A percentile compares a stretch with the other conserved stretches of the same genome.
Evolutionary conservation across 768 basidiomycete species (phyloP).

Genomic region (Lentinula guzmanii): DNA sequence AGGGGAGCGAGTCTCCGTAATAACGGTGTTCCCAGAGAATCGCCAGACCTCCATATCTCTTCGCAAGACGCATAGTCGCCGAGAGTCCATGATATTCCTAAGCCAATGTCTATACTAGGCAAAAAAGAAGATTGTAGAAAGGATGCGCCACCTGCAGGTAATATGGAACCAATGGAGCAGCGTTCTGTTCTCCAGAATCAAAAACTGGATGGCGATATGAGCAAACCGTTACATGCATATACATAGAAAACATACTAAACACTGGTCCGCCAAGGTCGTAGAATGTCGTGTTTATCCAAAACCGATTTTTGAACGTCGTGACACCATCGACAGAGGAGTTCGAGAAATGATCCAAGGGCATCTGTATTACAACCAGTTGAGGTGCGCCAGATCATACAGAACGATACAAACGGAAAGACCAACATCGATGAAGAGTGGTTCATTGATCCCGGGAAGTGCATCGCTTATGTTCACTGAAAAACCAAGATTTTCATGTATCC

Average conservation of each 20-base stretch:
- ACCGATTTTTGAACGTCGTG: conserved; percentile 37
- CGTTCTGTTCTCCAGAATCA: conserved; percentile 46
- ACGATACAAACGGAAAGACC: neutral
- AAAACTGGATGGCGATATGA: conserved; percentile 27
- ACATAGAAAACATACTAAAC: conserved; percentile 26
- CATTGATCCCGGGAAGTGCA: neutral
- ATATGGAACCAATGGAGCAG: conserved; percentile 39
- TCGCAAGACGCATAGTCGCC: conserved; percentile 40
- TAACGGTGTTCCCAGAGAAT: conserved; percentile 48
- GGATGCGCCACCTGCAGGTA: conserved; percentile 32
- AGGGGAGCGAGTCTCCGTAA: conserved; percentile 42
- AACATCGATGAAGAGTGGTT: conserved; percentile 1
- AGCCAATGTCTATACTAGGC: neutral
- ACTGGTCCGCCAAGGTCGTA: conserved; percentile 43
- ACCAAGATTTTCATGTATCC: neutral
- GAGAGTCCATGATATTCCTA: conserved; percentile 46
- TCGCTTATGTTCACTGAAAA: neutral
- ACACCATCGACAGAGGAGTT: conserved; percentile 14
- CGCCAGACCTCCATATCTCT: conserved; percentile 38
- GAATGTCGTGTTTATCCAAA: conserved; percentile 44
- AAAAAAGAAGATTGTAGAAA: neutral
- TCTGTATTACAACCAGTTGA: conserved; percentile 16
- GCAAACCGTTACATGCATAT: neutral
- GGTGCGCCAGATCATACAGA: neutral
- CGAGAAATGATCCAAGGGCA: conserved; percentile 42